phyloP scores from a whole-genome alignment of 306 rosid genomes.

The Dryas drummondii region DNA sequence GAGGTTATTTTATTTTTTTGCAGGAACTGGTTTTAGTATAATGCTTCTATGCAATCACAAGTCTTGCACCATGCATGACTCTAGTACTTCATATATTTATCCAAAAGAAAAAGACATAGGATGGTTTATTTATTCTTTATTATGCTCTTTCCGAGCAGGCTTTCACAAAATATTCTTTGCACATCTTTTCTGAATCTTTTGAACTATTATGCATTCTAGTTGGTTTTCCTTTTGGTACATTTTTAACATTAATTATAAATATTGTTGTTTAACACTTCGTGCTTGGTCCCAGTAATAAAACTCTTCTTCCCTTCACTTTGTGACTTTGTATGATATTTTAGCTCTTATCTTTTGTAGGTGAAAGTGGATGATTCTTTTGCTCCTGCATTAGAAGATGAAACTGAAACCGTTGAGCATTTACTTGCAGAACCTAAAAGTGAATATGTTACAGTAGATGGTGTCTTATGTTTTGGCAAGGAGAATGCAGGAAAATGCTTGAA shows the following conservation, averaged over 20 bases:
- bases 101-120: neutral
- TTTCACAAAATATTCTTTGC: neutral
- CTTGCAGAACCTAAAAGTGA: slow-evolving; percentile 62
- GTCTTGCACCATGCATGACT: neutral
- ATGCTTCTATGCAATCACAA: slow-evolving; percentile 7
- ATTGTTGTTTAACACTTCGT: neutral
- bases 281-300: neutral
- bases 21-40: neutral
- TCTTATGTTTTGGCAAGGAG: slow-evolving; percentile 42
- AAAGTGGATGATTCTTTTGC: slow-evolving; percentile 57
- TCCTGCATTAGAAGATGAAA: slow-evolving; percentile 56
- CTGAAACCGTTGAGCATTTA: slow-evolving; percentile 56
- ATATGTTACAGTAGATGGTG: slow-evolving; percentile 47
- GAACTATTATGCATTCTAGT: neutral
- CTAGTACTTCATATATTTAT: neutral
- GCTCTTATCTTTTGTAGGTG: slow-evolving; percentile 38
- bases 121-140: neutral
- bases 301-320: neutral
- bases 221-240: neutral
- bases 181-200: neutral
- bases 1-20: slow-evolving; percentile 19
- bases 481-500: slow-evolving; percentile 41
- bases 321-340: slow-evolving; percentile 16
- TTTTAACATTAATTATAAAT: neutral
- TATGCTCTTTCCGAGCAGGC: neutral